These are phyloP conservation scores for Amesomyces nigricolor DNA, from an alignment of 2,329 filamentous ascomycete species.

Conservation along the genomic window DNA sequence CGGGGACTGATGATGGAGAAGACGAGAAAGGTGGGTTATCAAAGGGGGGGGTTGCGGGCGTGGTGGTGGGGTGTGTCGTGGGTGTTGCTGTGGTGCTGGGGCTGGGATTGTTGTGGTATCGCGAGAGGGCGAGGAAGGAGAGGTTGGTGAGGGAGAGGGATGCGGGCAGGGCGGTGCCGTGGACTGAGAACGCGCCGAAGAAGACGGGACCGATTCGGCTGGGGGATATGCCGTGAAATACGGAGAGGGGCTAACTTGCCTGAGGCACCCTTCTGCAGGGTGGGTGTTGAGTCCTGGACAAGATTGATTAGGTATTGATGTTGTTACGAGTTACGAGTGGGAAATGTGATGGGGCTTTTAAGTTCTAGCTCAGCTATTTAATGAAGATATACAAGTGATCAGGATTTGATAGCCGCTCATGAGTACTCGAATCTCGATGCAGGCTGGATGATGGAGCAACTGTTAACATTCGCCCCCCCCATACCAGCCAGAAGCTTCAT, in stretches of 20 bases:
- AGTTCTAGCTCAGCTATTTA: too few relatives aligned
- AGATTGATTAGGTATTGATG: neutral
- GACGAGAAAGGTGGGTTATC: constrained; percentile 10
- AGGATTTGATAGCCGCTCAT: neutral
- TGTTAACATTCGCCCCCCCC: too few relatives aligned
- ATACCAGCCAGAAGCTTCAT: too few relatives aligned
- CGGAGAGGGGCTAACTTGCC: neutral
- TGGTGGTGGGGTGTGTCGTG: constrained; percentile 19
- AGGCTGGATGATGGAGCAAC: too few relatives aligned
- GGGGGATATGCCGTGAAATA: constrained; percentile 1
- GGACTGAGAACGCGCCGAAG: constrained; percentile 13
- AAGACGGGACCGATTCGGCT: constrained; percentile 14
- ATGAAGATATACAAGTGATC: neutral
- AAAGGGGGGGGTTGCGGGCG: constrained; percentile 21
- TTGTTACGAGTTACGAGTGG: neutral
- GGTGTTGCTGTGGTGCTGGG: constrained; percentile 14
- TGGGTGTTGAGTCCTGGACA: too few relatives aligned
- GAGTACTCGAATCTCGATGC: too few relatives aligned
- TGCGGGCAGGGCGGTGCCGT: constrained; percentile 14
- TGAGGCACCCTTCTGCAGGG: too few relatives aligned
- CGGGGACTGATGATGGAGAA: neutral
- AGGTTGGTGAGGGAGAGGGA: constrained; percentile 18
- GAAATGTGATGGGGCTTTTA: neutral
- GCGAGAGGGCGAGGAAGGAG: constrained; percentile 18
- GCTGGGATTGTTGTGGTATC: constrained; percentile 17